phyloP scores from a whole-genome alignment of 2,329 filamentous ascomycete genomes.

The Cladophialophora carrionii region DNA sequence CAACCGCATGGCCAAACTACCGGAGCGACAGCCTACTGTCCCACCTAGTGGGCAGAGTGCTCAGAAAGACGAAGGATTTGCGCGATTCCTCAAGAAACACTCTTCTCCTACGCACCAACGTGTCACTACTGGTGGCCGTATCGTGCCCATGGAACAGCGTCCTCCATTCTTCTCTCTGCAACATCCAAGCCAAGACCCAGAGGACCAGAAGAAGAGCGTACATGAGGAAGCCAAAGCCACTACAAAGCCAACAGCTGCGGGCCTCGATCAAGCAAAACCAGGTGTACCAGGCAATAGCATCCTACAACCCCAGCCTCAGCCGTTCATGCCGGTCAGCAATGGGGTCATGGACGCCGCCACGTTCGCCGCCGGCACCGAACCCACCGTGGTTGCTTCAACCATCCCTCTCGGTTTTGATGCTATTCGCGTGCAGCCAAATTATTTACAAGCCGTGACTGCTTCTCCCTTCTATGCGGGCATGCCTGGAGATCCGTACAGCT shows the following conservation, averaged over 20 bases:
- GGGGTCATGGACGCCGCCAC: slow-evolving; percentile 7
- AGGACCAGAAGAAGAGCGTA: slow-evolving; percentile 33
- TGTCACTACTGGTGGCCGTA: slow-evolving; percentile 54
- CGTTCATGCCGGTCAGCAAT: slow-evolving; percentile 8
- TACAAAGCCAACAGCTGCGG: slow-evolving; percentile 6
- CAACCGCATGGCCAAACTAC: slow-evolving; percentile 28
- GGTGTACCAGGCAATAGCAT: slow-evolving; percentile 10
- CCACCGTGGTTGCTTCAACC: slow-evolving; percentile 14
- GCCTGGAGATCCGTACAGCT: slow-evolving; percentile 23
- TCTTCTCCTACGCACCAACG: slow-evolving; percentile 54
- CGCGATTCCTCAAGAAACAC: slow-evolving; percentile 52
- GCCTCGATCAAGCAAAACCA: slow-evolving; percentile 7
- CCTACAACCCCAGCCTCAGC: slow-evolving; percentile 15
- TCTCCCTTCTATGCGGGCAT: slow-evolving; percentile 14
- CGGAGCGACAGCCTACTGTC: slow-evolving; percentile 41
- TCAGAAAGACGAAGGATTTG: slow-evolving; percentile 50
- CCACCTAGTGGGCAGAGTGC: slow-evolving; percentile 43
- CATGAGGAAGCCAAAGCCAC: slow-evolving; percentile 20
- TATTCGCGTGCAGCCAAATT: slow-evolving; percentile 16
- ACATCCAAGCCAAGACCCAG: slow-evolving; percentile 11
- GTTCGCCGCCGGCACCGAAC: slow-evolving; percentile 13
- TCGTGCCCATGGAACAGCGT: slow-evolving; percentile 52
- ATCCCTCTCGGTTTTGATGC: slow-evolving; percentile 18
- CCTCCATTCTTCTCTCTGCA: slow-evolving; percentile 45
- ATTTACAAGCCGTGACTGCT: slow-evolving; percentile 17